phyloP scores from a whole-genome alignment of 805 yeast genomes.

The Barnettozyma salicaria region DNA sequence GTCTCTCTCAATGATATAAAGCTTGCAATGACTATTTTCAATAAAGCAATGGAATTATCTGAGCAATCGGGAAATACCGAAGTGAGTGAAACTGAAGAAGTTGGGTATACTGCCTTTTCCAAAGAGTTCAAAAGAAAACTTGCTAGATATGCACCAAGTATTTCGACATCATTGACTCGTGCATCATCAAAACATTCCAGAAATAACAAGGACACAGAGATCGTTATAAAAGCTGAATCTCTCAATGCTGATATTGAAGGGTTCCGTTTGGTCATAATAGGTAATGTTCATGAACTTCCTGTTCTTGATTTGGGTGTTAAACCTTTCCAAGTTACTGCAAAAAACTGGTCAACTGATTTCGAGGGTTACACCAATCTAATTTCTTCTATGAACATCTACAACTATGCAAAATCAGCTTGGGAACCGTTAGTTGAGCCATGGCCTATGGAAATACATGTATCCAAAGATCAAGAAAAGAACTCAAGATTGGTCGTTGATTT shows the following conservation, averaged over 20 bases:
- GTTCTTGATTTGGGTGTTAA: conserved; percentile 69
- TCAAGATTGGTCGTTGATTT: conserved; percentile 56
- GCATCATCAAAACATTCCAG: conserved; percentile 20
- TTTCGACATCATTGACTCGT: conserved; percentile 45
- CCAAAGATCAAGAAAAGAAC: conserved; percentile 41
- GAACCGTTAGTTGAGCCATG: conserved; percentile 90
- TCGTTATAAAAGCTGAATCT: conserved; percentile 62
- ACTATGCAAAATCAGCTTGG: conserved; percentile 89
- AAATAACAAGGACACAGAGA: conserved; percentile 27
- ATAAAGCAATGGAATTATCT: conserved; percentile 54
- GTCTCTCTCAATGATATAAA: conserved; percentile 83
- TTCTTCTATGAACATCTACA: conserved; percentile 69
- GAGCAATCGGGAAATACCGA: conserved; percentile 20
- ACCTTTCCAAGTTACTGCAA: conserved; percentile 61
- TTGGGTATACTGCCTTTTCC: conserved; percentile 38
- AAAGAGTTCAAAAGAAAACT: conserved; percentile 58
- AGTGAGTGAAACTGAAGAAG: conserved; percentile 10
- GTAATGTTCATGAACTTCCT: conserved; percentile 88
- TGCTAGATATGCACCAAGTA: conserved; percentile 64
- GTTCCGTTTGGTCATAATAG: conserved; percentile 72
- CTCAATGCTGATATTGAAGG: conserved; percentile 66
- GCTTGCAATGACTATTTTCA: conserved; percentile 67
- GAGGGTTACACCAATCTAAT: conserved; percentile 62
- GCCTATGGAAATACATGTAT: conserved; percentile 68
- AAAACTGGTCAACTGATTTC: conserved; percentile 83